Conservation (phyloP, 768 basidiomycete species). For the Leccinum imitatum region DNA sequence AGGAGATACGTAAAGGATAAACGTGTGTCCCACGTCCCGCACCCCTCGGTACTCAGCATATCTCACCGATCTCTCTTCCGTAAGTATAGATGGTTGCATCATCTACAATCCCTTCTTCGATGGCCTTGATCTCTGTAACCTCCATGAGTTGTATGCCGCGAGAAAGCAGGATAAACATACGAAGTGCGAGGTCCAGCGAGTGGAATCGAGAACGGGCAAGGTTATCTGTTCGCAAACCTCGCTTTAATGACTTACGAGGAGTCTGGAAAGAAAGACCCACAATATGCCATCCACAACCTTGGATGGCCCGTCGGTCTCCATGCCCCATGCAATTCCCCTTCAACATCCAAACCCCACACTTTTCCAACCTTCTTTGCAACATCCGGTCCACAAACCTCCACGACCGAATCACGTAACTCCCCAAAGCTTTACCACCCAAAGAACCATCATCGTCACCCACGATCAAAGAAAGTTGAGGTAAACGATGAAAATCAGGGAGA, state of each 20-base stretch:
- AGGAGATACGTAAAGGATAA: too few relatives aligned
- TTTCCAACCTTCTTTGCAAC: conserved; percentile 45
- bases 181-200: conserved; percentile 32
- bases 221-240: conserved; percentile 14
- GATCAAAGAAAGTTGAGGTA: not conserved
- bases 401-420: conserved; percentile 40
- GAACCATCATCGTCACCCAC: not conserved
- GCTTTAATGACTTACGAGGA: not conserved
- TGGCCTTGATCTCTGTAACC: conserved; percentile 30
- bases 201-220: conserved; percentile 25
- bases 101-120: conserved; percentile 24
- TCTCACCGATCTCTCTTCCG: not conserved
- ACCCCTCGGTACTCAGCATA: not conserved
- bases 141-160: not conserved
- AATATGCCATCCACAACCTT: conserved; percentile 34
- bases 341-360: conserved; percentile 65
- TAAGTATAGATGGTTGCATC: conserved; percentile 15
- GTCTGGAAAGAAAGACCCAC: conserved; percentile 10
- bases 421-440: conserved; percentile 38
- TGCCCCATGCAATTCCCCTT: conserved; percentile 57
- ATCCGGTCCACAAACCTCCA: conserved; percentile 46
- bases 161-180: conserved; percentile 11
- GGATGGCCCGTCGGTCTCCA: conserved; percentile 35
- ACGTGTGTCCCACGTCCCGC: not conserved
- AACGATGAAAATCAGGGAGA: not conserved